Conservation (phyloP, 164 flowering plant species). For the Vitis amurensis region DNA sequence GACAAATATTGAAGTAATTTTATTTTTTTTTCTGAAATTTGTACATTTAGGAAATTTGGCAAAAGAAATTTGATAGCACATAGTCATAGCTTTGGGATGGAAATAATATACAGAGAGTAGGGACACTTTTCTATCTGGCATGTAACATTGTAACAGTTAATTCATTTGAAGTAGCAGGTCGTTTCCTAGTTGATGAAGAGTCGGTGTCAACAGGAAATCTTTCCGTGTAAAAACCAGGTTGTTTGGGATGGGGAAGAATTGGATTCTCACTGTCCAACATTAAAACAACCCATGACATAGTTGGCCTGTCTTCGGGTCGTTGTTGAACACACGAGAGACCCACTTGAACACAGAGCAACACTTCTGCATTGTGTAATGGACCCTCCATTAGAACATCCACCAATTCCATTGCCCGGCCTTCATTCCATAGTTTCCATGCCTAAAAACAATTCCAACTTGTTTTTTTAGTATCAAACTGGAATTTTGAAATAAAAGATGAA, state of each 20-base stretch:
- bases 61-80: no score
- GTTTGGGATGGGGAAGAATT: constrained; percentile 9
- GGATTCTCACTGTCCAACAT: constrained; percentile 19
- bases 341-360: constrained; percentile 19
- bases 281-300: constrained; percentile 21
- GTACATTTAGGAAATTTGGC: no score
- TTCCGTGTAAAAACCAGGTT: constrained; percentile 24
- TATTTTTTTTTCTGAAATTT: no score
- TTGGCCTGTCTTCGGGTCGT: constrained; percentile 21
- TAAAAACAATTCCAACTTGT: background rate
- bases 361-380: background rate
- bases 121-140: no score
- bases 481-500: background rate
- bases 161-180: constrained; percentile 1
- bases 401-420: constrained; percentile 16
- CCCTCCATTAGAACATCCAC: constrained; percentile 6
- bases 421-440: constrained; percentile 36
- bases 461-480: background rate
- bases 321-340: constrained; percentile 29
- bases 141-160: constrained; percentile 7
- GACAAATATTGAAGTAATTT: no score
- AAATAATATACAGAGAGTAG: no score
- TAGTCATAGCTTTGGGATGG: no score
- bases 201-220: background rate
- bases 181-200: constrained; percentile 4